Percentiles rank a stretch among this genome's conserved stretches.
Evolutionary conservation across 2,329 filamentous ascomycete genomes (phyloP).

Genomic region (Monosporascus sp.): DNA sequence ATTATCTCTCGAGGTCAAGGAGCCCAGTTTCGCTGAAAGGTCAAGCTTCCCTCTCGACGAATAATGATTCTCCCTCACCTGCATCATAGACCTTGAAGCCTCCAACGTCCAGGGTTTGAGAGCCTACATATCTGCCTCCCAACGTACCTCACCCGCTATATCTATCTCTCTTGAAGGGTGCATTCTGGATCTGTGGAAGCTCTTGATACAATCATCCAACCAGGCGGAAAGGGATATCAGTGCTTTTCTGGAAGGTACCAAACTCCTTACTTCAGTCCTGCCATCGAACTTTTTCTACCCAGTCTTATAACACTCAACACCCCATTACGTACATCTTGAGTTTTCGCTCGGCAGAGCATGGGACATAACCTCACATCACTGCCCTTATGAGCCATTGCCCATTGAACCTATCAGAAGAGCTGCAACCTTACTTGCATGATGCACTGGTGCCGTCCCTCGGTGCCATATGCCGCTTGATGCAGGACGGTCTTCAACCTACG

Average conservation of each 20-base stretch:
- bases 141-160: background rate
- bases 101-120: background rate
- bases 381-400: background rate
- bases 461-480: background rate
- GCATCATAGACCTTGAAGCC: background rate
- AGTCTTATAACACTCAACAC: background rate
- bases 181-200: background rate
- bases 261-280: background rate
- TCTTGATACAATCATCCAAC: no score
- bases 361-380: background rate
- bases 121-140: background rate
- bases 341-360: background rate
- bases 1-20: background rate
- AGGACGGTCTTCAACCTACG: background rate
- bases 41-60: background rate
- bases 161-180: background rate
- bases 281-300: background rate
- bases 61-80: background rate
- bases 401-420: background rate
- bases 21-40: background rate
- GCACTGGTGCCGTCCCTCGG: background rate
- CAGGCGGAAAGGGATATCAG: no score
- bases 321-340: background rate
- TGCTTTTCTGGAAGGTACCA: no score
- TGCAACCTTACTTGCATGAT: background rate